phyloP scores from a whole-genome alignment of 1,284 basidiomycete species.

The Sporisorium graminicola region DNA sequence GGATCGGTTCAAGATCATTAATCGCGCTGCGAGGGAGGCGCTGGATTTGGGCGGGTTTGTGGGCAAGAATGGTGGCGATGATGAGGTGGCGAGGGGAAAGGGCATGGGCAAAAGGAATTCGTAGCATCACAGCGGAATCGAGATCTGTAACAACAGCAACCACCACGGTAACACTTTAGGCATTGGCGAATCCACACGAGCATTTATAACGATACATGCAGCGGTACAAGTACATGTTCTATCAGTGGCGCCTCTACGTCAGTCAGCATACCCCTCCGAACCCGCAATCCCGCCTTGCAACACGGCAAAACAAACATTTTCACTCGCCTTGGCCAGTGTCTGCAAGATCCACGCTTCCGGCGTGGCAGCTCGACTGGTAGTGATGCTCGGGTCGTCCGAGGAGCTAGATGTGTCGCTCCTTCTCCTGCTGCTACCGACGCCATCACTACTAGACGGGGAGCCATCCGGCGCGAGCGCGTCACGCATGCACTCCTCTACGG shows the following conservation, averaged over 20 bases:
- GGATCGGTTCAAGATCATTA: constrained; percentile 68
- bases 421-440: background rate
- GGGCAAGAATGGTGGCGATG: constrained; percentile 18
- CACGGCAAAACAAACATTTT: constrained; percentile 23
- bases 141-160: constrained; percentile 2
- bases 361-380: constrained; percentile 13
- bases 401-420: background rate
- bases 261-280: constrained; percentile 14
- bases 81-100: constrained; percentile 10
- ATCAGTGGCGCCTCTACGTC: background rate
- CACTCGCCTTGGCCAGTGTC: constrained; percentile 16
- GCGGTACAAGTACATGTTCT: constrained; percentile 18
- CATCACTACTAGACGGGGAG: background rate
- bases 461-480: constrained; percentile 4
- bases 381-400: constrained; percentile 21
- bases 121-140: constrained; percentile 1
- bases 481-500: constrained; percentile 27
- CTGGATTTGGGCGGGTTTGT: constrained; percentile 59
- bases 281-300: constrained; percentile 32
- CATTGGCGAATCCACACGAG: background rate
- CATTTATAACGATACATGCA: background rate
- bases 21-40: constrained; percentile 62
- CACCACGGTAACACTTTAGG: background rate
- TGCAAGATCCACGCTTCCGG: constrained; percentile 28
- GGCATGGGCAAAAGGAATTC: constrained; percentile 33